Evolutionary conservation across 2,329 filamentous ascomycete genomes (phyloP).

Genomic region (Colletotrichum echinochloae): DNA sequence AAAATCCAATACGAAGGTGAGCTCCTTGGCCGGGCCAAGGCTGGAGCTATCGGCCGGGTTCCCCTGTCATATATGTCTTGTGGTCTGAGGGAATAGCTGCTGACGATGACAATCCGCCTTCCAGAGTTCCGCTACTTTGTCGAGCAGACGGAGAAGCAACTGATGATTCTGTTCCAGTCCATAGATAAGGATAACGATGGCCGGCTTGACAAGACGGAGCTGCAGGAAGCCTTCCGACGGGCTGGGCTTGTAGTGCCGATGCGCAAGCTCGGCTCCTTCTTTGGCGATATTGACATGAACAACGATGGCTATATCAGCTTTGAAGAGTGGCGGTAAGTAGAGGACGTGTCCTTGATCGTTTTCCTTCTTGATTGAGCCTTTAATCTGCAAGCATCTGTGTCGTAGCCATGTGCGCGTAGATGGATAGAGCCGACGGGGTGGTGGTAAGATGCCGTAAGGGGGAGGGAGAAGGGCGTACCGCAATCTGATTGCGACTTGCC

Average conservation of each 20-base stretch:
- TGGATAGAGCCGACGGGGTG: background rate
- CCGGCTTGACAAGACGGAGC: constrained; percentile 86
- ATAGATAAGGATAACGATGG: constrained; percentile 91
- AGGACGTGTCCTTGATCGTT: background rate
- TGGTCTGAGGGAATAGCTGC: constrained; percentile 31
- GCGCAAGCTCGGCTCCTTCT: constrained; percentile 85
- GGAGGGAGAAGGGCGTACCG: background rate
- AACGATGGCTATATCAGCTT: constrained; percentile 90
- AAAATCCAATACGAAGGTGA: constrained; percentile 91
- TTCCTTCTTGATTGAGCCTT: background rate
- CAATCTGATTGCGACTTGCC: constrained; percentile 2
- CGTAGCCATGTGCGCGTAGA: background rate
- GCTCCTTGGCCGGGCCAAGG: constrained; percentile 44
- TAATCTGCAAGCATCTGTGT: background rate
- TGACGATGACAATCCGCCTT: constrained; percentile 39
- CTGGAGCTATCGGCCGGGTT: constrained; percentile 29
- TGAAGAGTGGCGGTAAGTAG: constrained; percentile 94
- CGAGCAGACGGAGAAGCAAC: constrained; percentile 85
- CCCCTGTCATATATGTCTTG: constrained; percentile 21
- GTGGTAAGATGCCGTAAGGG: no score
- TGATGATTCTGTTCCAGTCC: constrained; percentile 82
- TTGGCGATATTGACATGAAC: constrained; percentile 89
- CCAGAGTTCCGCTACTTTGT: constrained; percentile 92
- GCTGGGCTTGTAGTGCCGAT: constrained; percentile 84
- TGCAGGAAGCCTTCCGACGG: constrained; percentile 80